These are phyloP conservation scores for Pilatotrama ljubarskyi DNA, from an alignment of 768 basidiomycete species.

Conservation along the genomic window DNA sequence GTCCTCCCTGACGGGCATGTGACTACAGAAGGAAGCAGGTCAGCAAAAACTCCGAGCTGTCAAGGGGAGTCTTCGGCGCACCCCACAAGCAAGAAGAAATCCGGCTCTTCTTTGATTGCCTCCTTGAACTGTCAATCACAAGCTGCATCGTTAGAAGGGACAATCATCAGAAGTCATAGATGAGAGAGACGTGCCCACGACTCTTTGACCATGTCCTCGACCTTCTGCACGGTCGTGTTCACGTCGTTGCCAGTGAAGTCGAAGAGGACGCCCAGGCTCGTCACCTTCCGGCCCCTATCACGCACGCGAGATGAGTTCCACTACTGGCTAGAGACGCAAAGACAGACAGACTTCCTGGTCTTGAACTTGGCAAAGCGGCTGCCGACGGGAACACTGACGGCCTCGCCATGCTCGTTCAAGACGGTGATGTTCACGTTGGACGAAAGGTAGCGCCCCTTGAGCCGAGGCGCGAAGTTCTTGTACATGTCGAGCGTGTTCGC, in stretches of 20 bases:
- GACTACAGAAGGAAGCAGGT: conserved; percentile 41
- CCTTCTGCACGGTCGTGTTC: conserved; percentile 75
- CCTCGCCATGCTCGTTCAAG: conserved; percentile 38
- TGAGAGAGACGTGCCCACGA: conserved; percentile 55
- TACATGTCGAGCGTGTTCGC: conserved; percentile 69
- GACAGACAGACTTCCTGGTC: conserved; percentile 58
- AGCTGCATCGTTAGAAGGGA: neutral
- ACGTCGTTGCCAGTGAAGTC: conserved; percentile 71
- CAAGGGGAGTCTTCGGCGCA: conserved; percentile 28
- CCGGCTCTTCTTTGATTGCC: conserved; percentile 78
- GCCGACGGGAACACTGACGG: conserved; percentile 46
- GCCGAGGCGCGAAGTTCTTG: conserved; percentile 63
- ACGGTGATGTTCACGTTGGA: conserved; percentile 87
- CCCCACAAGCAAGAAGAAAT: conserved; percentile 78
- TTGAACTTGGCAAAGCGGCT: conserved; percentile 69
- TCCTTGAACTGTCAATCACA: conserved; percentile 57
- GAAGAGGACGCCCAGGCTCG: conserved; percentile 77
- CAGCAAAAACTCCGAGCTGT: neutral
- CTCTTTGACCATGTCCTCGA: conserved; percentile 77
- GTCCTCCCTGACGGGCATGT: conserved; percentile 78
- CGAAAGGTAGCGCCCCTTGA: conserved; percentile 74
- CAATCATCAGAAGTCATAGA: neutral
- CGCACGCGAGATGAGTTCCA: neutral
- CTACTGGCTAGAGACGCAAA: neutral
- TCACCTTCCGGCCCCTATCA: conserved; percentile 65